These are phyloP conservation scores for Corymbia calophylla DNA, from an alignment of 441 rosid species.

Conservation along the genomic window DNA sequence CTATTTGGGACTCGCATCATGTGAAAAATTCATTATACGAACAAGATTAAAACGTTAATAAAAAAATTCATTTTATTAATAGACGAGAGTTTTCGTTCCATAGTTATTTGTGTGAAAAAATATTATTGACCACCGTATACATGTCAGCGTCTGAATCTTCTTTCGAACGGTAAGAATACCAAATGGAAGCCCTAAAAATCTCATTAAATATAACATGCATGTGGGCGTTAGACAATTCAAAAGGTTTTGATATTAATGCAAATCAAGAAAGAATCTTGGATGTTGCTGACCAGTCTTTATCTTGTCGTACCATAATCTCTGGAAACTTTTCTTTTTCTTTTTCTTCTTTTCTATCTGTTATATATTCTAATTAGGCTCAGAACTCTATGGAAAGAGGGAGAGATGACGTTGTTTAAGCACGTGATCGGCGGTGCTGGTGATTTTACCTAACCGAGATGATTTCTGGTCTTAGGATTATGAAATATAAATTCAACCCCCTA, in stretches of 20 bases:
- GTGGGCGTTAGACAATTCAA: neutral
- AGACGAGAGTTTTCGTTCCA: neutral
- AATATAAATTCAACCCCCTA: neutral
- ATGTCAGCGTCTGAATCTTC: neutral
- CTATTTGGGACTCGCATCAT: neutral
- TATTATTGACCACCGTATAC: too few species aligned
- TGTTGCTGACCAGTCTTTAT: neutral
- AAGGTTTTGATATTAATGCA: too few species aligned
- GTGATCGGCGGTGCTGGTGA: neutral
- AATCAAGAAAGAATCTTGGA: neutral
- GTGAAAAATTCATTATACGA: neutral
- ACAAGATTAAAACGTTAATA: neutral
- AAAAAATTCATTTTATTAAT: too few species aligned
- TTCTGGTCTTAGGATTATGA: neutral
- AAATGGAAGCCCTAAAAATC: neutral
- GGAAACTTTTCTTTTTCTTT: neutral
- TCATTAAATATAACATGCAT: neutral
- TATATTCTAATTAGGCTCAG: neutral
- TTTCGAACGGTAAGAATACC: neutral
- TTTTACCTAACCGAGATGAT: neutral
- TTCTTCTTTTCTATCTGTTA: neutral
- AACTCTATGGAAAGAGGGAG: neutral
- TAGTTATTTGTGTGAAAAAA: neutral
- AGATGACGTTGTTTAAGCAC: neutral
- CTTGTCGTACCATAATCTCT: neutral